These are phyloP conservation scores for Yarrowia hollandica DNA, from an alignment of 805 yeast genomes.

Conservation along the genomic window DNA sequence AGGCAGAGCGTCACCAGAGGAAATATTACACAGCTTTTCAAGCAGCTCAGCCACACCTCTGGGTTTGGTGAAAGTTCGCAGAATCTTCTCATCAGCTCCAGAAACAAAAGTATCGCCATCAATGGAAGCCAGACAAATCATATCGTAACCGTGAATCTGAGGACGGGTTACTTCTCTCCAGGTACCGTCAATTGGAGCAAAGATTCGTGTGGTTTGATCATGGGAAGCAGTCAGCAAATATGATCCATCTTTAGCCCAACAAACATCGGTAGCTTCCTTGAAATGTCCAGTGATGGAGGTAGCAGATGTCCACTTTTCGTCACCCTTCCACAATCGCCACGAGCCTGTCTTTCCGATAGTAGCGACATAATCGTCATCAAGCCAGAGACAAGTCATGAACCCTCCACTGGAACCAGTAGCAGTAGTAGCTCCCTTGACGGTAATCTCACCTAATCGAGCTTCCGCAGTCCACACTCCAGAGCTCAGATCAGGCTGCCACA, in stretches of 20 bases:
- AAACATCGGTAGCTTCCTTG: conserved; percentile 70
- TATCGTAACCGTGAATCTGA: conserved; percentile 97
- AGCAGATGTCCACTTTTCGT: conserved; percentile 41
- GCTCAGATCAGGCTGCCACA: conserved; percentile 85
- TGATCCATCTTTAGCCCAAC: conserved; percentile 65
- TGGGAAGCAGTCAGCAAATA: conserved; percentile 75
- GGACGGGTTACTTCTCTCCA: conserved; percentile 97
- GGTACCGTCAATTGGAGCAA: conserved; percentile 49
- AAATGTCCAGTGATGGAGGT: conserved; percentile 76
- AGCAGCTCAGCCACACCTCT: conserved; percentile 68
- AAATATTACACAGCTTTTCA: conserved; percentile 52
- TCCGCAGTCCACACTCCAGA: conserved; percentile 90
- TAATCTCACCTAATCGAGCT: conserved; percentile 82
- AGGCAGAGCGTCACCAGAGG: conserved; percentile 51
- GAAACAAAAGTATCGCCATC: conserved; percentile 69
- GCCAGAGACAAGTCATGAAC: conserved; percentile 73
- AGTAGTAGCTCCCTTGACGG: conserved; percentile 95
- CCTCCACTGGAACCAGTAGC: conserved; percentile 94
- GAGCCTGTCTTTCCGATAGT: conserved; percentile 94
- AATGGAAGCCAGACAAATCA: conserved; percentile 74
- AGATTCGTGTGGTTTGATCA: conserved; percentile 91
- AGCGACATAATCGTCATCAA: conserved; percentile 49
- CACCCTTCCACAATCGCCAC: conserved; percentile 70
- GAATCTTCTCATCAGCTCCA: conserved; percentile 93
- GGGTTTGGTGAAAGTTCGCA: conserved; percentile 88